Evolutionary conservation across 2,329 filamentous ascomycete species (phyloP), one percentile per base, ranked within the genome.

Genomic region (Ophidiomyces ophidiicola): DNA sequence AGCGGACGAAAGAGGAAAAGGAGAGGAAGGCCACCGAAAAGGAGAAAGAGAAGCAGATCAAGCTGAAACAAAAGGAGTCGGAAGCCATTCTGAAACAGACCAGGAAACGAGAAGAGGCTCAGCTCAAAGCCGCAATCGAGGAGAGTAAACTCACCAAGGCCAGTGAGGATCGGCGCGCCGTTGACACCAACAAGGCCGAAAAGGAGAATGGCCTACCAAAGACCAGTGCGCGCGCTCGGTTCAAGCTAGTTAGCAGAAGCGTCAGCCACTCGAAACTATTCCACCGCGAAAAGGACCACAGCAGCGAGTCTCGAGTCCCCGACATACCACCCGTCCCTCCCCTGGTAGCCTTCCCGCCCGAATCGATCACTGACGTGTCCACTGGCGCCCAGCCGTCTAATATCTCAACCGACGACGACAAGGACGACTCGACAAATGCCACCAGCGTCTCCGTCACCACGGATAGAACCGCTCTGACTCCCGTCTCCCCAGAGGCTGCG

Each of bases 201-300:
- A 39, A 17, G 37, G 23, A 23, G 11, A 28, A 10, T n/a, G 17
- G 26, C 54, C 54, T 28, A 47, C 45, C 5, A 55, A 58, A 12
- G 52, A 51, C 25, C 52, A 49, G 56, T 36, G 59, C 66, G 20
- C 63, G 90, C 29, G 76, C 74, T 51, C 70, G 82, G 31, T 77
- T 82, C 47, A 74, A 78, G 49, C 71, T 78, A 39, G 76, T 76
- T 6, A 84, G 79, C 57, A 88, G 83, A 64, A 86, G 82, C 46
- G 72, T 93, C 65, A 74, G 82, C 34, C 75, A 79, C 29, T 38
- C 34, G 23, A 42, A 34, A 20, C 29, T 33, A 14, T 37, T 42
- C 10, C 20, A 32, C 17, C 60, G 58, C 45, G 60, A 64, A 28
- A 60, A 55, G 39, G 51, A 54, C 33, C 54, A 51, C 12, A 14